These are phyloP conservation scores for Pouteria campechiana DNA, from an alignment of 179 eudicot species.

Conservation along the genomic window DNA sequence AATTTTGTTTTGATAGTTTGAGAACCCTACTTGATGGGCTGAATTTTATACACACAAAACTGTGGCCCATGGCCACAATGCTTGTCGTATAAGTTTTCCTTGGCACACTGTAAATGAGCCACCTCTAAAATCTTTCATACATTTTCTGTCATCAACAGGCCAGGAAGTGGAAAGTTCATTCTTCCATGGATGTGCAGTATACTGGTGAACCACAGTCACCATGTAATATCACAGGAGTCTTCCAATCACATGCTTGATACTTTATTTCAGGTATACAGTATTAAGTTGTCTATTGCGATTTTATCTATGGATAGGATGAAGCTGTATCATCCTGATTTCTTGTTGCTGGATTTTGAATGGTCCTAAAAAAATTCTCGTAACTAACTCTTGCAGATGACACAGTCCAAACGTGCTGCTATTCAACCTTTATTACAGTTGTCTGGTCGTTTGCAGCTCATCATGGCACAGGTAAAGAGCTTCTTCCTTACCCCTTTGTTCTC, in stretches of 20 bases:
- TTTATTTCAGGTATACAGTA: conserved; percentile 79
- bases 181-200: conserved; percentile 80
- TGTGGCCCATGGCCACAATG: too few species aligned
- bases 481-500: background rate
- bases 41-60: too few species aligned
- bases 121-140: background rate
- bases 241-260: conserved; percentile 33
- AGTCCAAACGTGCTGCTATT: conserved; percentile 34
- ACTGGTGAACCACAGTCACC: conserved; percentile 56
- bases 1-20: too few species aligned
- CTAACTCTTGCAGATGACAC: conserved; percentile 38
- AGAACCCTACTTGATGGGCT: too few species aligned
- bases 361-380: too few species aligned
- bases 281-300: background rate
- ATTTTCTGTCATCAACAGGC: conserved; percentile 27
- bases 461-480: conserved; percentile 54
- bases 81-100: too few species aligned
- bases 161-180: conserved; percentile 45
- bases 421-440: conserved; percentile 60
- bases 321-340: too few species aligned
- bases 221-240: conserved; percentile 50
- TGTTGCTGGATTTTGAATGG: too few species aligned
- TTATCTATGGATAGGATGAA: too few species aligned
- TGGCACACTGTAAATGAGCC: too few species aligned
- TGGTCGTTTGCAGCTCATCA: conserved; percentile 85